Evolutionary conservation across 345 rosid species (phyloP).

Genomic region (Murraya paniculata): DNA sequence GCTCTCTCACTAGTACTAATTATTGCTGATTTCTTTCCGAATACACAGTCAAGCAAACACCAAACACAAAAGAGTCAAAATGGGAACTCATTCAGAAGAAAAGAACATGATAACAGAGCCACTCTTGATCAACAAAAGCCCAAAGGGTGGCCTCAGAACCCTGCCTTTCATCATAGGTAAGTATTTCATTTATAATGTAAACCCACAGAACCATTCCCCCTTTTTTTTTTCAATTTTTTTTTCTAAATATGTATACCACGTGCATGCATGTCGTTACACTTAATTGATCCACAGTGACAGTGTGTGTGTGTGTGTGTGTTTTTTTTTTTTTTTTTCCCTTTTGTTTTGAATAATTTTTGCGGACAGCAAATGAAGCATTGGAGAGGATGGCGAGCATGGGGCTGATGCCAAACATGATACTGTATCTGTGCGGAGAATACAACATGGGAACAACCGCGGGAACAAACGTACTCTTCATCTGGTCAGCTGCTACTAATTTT

Average conservation of each 20-base stretch:
- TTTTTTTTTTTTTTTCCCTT: too few relatives aligned
- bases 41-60: neutral
- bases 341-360: neutral
- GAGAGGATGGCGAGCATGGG: slow-evolving; percentile 59
- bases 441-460: slow-evolving; percentile 43
- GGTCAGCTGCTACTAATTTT: slow-evolving; percentile 58
- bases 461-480: slow-evolving; percentile 44
- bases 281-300: neutral
- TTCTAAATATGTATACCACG: neutral
- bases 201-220: neutral
- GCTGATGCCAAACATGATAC: slow-evolving; percentile 52
- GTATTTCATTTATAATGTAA: neutral
- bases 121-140: slow-evolving; percentile 16
- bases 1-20: neutral
- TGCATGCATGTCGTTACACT: too few relatives aligned
- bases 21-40: neutral
- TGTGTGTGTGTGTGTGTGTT: too few relatives aligned
- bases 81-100: slow-evolving; percentile 14
- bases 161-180: slow-evolving; percentile 64
- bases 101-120: slow-evolving; percentile 27
- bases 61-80: neutral
- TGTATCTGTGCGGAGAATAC: slow-evolving; percentile 52
- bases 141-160: slow-evolving; percentile 47
- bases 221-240: neutral
- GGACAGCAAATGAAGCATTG: slow-evolving; percentile 59